Evolutionary conservation across 2,329 filamentous ascomycete species (phyloP), one percentile per base, ranked within the genome.

Genomic region (Botrytis tulipae): DNA sequence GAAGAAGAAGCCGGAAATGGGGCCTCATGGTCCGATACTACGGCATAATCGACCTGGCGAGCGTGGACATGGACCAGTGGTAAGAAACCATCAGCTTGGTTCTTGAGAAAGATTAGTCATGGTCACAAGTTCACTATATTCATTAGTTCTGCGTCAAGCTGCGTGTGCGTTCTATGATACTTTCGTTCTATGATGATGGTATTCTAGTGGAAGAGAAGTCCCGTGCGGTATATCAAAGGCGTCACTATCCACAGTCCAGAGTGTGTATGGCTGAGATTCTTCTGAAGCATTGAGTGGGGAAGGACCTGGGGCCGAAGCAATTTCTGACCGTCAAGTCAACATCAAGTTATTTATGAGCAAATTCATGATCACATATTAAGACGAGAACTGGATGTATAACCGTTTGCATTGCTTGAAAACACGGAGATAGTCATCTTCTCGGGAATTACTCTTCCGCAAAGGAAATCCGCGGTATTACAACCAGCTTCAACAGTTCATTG

Each of bases 11-110:
- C 74, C 72, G 18, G 54, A 61, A 42, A 57, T 57, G 29, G 77
- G 74, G 51, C 72, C 77, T 70, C 76, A 76, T 74, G 77, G 77
- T 37, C 78, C 76, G 35, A 75, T 78, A 73, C 40, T 78, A 29
- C 75, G 78, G 60, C 74, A 68, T 18, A 73, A 67, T 12, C 70
- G 76, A 32, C 75, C 74, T 44, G 76, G 78, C 8, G 79, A 80
- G 57, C 73, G 71, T 69, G 79, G 79, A 16, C 79, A 80, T 78
- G 79, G 78, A 42, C 76, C 77, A 8, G 79, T 80, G 29, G 77
- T 80, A 14, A 63, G 62, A 67, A 60, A 69, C 35, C 57, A 57
- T 14, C 40, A 72, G 67, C 32, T 57, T 68, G 51, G 42, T 25
- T 48, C 57, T 42, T 71, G 44, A 71, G 7, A 68, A 20, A 10